Evolutionary conservation across 805 yeast species (phyloP), one percentile per base, ranked within the genome.

Genomic region (Starmerella roubikii): DNA sequence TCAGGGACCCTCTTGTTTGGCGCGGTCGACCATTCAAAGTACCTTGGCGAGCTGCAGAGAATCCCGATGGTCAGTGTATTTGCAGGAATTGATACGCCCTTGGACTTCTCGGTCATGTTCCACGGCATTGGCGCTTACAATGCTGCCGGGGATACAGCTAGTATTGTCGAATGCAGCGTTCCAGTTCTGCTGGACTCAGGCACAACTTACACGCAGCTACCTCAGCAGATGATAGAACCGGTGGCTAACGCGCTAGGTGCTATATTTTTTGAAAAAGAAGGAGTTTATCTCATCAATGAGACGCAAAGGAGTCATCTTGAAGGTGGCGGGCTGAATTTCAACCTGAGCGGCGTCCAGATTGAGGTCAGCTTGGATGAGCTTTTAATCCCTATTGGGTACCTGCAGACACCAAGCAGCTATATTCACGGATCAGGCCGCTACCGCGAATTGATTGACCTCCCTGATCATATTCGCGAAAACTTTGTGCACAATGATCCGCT

Each of bases 161-260:
- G 11, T 9, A 20, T 45, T 1, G 42, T 42, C 10, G 19, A 38
- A 11, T 43, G 47, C 22, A 34, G 39, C 8, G 9, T 45, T 10
- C 50, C 50, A 0, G 46, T 45, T 1, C 32, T 47, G 16, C 55
- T 75, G 24, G 80, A 76, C 53, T 65, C 76, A 1, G 76, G 79
- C 16, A 63, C 78, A 6, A 63, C 76, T 4, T 52, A 65, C 20
- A 53, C 66, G 16, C 67, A 66, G 47, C 54, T 72, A 29, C 76
- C 76, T 3, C 21, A 40, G 17, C 33, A 35, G 13, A 15, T 48
- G 2, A 31, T 45, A 0, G 34, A 25, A 3, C 45, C 49, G 1
- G 17, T 51, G 13, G 42, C 39, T 31, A 30, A 34, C 2, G 26
- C 38, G 5, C 16, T 51, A 1, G 47, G 45, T 1, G 51, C 49